Evolutionary conservation across 2,329 filamentous ascomycete genomes (phyloP).

Genomic region (Pseudogymnoascus sp.): DNA sequence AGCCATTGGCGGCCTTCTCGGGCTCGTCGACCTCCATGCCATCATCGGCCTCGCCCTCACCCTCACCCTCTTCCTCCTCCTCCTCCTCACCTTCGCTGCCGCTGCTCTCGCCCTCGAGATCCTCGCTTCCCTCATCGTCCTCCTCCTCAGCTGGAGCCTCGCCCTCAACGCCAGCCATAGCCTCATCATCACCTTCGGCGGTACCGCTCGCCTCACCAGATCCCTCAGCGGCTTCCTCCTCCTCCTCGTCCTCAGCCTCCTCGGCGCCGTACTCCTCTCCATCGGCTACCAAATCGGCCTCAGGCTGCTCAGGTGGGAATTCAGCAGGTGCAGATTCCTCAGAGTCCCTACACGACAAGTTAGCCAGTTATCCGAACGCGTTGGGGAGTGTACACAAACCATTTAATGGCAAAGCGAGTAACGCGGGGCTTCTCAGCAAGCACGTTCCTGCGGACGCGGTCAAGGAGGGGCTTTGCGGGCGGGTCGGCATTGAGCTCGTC

Average conservation of each 20-base stretch:
- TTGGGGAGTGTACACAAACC: constrained; percentile 49
- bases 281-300: constrained; percentile 79
- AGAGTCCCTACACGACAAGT: constrained; percentile 65
- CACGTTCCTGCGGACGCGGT: constrained; percentile 86
- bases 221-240: constrained; percentile 50
- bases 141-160: constrained; percentile 44
- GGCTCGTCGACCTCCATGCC: constrained; percentile 45
- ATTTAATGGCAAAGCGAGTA: constrained; percentile 97
- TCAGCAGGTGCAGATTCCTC: constrained; percentile 93
- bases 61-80: constrained; percentile 50
- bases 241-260: constrained; percentile 68
- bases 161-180: constrained; percentile 66
- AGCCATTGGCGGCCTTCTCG: constrained; percentile 24
- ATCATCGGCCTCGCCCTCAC: constrained; percentile 35
- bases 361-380: not conserved
- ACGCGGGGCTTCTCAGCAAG: constrained; percentile 96
- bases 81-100: constrained; percentile 64
- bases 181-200: constrained; percentile 55
- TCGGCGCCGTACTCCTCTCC: constrained; percentile 89
- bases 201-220: constrained; percentile 36
- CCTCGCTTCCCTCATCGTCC: constrained; percentile 70
- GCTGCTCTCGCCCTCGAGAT: constrained; percentile 69
- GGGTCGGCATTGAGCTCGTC: constrained; percentile 85
- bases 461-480: constrained; percentile 83
- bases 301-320: constrained; percentile 94